phyloP scores from a whole-genome alignment of 768 basidiomycete species.

The Termitomyces sp. region DNA sequence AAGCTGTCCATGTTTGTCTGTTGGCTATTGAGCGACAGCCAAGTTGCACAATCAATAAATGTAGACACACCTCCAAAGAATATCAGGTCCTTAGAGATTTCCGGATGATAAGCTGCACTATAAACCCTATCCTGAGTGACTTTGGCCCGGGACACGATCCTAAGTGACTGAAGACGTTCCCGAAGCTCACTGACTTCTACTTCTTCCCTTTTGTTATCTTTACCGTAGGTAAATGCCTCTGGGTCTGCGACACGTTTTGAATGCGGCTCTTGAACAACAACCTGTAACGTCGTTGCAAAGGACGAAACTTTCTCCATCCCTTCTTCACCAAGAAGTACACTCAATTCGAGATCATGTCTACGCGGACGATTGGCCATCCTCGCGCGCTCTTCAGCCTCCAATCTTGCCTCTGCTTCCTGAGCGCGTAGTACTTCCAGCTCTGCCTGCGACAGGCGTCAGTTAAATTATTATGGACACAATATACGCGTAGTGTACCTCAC shows the following conservation, averaged over 20 bases:
- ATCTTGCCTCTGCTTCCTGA: slow-evolving; percentile 56
- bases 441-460: slow-evolving; percentile 26
- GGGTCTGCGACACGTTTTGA: slow-evolving; percentile 37
- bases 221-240: slow-evolving; percentile 49
- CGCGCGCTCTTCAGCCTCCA: slow-evolving; percentile 58
- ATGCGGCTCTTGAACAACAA: slow-evolving; percentile 28
- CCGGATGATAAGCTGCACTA: slow-evolving; percentile 77
- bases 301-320: slow-evolving; percentile 39
- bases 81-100: slow-evolving; percentile 73
- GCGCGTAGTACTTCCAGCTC: slow-evolving; percentile 44
- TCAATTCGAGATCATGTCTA: slow-evolving; percentile 58
- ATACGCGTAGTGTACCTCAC: slow-evolving; percentile 41
- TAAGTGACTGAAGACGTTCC: slow-evolving; percentile 48
- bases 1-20: slow-evolving; percentile 79
- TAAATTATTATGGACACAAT: background rate
- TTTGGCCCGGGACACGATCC: slow-evolving; percentile 73
- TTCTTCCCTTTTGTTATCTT: slow-evolving; percentile 39
- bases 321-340: slow-evolving; percentile 48
- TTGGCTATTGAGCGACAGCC: background rate
- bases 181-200: slow-evolving; percentile 49
- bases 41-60: background rate
- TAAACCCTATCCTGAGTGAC: slow-evolving; percentile 74
- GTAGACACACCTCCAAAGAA: slow-evolving; percentile 71
- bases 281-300: slow-evolving; percentile 41
- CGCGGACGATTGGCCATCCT: slow-evolving; percentile 65